A percentile compares a stretch with the other conserved stretches of the same genome.
Conservation (phyloP, 805 yeast species). For the Sporopachydermia lactativora region DNA sequence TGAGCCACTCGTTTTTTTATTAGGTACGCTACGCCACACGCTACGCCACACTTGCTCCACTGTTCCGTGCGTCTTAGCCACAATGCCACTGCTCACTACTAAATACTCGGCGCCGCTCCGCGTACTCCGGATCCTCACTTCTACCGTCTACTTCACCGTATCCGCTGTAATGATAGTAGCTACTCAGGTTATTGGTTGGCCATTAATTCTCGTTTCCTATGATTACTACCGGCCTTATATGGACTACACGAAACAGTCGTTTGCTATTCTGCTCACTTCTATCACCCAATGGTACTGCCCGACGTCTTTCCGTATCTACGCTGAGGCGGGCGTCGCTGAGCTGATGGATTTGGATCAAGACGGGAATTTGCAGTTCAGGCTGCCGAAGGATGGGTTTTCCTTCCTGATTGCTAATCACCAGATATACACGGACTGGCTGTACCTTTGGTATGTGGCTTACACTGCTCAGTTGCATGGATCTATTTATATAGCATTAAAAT, state of each 20-base stretch:
- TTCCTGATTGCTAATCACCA: conserved; percentile 83
- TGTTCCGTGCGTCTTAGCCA: too few species aligned
- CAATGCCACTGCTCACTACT: too few species aligned
- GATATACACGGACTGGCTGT: conserved; percentile 89
- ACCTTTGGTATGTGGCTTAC: conserved; percentile 74
- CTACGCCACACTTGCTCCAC: too few species aligned
- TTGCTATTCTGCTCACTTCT: conserved; percentile 16
- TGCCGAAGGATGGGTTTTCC: conserved; percentile 25
- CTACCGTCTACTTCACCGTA: conserved; percentile 6
- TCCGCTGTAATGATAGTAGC: conserved; percentile 7
- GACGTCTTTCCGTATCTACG: conserved; percentile 14
- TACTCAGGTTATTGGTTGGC: conserved; percentile 17
- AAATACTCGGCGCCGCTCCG: conserved; percentile 2
- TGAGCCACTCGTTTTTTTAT: too few species aligned
- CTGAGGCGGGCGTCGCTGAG: conserved; percentile 14
- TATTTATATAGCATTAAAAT: conserved; percentile 65
- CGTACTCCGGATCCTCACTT: conserved; percentile 5
- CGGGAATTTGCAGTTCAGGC: conserved; percentile 13
- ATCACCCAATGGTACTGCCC: conserved; percentile 18
- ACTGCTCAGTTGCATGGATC: conserved; percentile 50
- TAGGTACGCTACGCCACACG: too few species aligned
- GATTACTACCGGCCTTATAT: conserved; percentile 17
- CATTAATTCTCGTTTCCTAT: conserved; percentile 13
- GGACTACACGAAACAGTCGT: conserved; percentile 19
- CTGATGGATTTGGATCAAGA: neutral